phyloP scores from a whole-genome alignment of 805 yeast genomes.

The Pichia insulana region DNA sequence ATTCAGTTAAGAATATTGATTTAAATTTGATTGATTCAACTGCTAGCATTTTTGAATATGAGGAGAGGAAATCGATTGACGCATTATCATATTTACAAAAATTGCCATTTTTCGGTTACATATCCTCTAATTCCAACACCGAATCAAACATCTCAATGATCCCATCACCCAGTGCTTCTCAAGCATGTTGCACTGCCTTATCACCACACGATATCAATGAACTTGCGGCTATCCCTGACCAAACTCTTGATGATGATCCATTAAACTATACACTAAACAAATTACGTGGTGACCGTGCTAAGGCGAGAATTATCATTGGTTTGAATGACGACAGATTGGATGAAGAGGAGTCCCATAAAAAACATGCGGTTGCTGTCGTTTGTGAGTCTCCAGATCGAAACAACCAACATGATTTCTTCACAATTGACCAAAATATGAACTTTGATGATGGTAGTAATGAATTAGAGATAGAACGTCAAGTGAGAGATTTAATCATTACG shows the following conservation, averaged over 20 bases:
- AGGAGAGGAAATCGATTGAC: neutral
- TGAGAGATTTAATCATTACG: slow-evolving; percentile 27
- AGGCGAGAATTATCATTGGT: slow-evolving; percentile 16
- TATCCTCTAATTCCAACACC: slow-evolving; percentile 1
- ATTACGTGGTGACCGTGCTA: slow-evolving; percentile 54
- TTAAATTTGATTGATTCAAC: neutral
- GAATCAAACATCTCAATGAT: slow-evolving; percentile 23
- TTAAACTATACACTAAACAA: slow-evolving; percentile 64
- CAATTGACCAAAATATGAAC: slow-evolving; percentile 2
- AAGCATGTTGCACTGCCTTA: slow-evolving; percentile 37
- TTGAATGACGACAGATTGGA: slow-evolving; percentile 18
- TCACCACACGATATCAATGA: slow-evolving; percentile 58
- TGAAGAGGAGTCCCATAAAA: slow-evolving; percentile 9
- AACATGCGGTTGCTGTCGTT: slow-evolving; percentile 14
- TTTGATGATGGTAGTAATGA: slow-evolving; percentile 21
- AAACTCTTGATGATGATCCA: slow-evolving; percentile 59
- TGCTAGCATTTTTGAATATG: neutral
- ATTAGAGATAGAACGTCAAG: slow-evolving; percentile 24
- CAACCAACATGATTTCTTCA: neutral
- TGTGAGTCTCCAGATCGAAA: slow-evolving; percentile 11
- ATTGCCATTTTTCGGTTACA: slow-evolving; percentile 13
- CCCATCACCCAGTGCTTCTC: slow-evolving; percentile 26
- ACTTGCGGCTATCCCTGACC: slow-evolving; percentile 81
- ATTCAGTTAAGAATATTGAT: neutral
- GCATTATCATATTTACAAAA: slow-evolving; percentile 1